Evolutionary conservation across 768 basidiomycete genomes (phyloP).

Genomic region (Omphalotus guepiniiformis): DNA sequence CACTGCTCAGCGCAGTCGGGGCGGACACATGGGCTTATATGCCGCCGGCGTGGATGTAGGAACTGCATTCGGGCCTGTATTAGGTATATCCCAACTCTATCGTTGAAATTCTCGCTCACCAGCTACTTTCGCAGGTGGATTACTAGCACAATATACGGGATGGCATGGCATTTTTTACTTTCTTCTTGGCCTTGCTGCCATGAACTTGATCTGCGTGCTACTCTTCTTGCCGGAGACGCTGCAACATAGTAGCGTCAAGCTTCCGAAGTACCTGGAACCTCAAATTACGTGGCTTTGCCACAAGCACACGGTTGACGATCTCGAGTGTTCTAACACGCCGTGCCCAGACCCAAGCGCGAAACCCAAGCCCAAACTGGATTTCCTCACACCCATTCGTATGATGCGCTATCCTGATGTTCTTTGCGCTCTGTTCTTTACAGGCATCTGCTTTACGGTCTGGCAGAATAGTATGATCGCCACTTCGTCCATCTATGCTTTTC

Average conservation of each 20-base stretch:
- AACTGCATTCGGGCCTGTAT: constrained; percentile 1
- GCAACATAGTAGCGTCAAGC: not conserved
- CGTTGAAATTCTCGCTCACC: not conserved
- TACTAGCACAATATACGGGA: constrained; percentile 2
- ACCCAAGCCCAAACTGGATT: not conserved
- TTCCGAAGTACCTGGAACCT: not conserved
- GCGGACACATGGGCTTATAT: constrained; percentile 1
- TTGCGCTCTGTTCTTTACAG: not conserved
- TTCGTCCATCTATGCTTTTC: not conserved
- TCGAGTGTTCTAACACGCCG: not conserved
- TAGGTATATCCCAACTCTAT: not conserved
- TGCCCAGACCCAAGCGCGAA: no score
- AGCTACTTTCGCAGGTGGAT: not conserved
- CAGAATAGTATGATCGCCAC: constrained; percentile 1
- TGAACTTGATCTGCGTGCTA: not conserved
- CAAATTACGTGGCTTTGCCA: not conserved
- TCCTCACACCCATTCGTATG: not conserved
- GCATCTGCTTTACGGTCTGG: constrained; percentile 1
- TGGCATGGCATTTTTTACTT: constrained; percentile 8
- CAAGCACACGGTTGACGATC: not conserved
- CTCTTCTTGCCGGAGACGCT: constrained; percentile 1
- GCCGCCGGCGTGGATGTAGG: constrained; percentile 1
- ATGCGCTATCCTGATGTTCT: not conserved
- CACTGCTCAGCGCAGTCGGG: not conserved
- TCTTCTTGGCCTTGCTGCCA: not conserved